Base-by-base conservation (phyloP, 768 basidiomycete genomes). In the Lactarius hatsudake region DNA sequence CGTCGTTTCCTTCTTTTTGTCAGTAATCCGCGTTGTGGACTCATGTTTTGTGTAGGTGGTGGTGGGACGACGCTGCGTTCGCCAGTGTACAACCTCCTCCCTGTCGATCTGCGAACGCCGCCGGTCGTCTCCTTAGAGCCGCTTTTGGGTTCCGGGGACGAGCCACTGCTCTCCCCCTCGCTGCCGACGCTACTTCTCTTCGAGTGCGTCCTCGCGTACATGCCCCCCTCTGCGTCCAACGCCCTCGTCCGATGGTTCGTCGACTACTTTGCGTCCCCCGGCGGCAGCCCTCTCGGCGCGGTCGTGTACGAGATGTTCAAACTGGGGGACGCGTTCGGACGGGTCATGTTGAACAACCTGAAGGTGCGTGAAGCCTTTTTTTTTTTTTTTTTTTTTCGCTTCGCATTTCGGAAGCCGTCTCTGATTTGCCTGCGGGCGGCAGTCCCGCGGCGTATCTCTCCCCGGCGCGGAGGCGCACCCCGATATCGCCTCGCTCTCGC, bases 291-390 rank as follows among this genome's bases (percentile, higher is more conserved):
- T 1, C 78, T 86, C 1, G 87, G 86, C 32, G 84, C 82, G 3
- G 76, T 94, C 10, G 82, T 94, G 20, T 98, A 98, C 73, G 96
- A 98, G 75, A 98, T 98, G 91, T 96, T 93, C 74, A 90, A 88
- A 2, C 79, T 98, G 5, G 81, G 86, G 23, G 96, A 98, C 74
- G 73, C 86, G 0, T 98, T 98, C 77, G 97, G 96, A n/a, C 82
- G 83, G 36, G 91, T 98, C 26, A 98, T 99, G 95, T 78, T 89
- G 64, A 84, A 84, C 56, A 98, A 98, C 76, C 81, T 98, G 59
- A 86, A 84, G 81, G 95, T 92, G 34, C 7, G 34, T 9, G 34
- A 34, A 9, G 9, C 34, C 6, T 10, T 32, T n/a, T n/a, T n/a
- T n/a, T n/a, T n/a, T n/a, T n/a, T n/a, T n/a, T n/a, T n/a, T n/a